Percentiles rank a stretch among this genome's conserved stretches.
phyloP scores from a whole-genome alignment of 805 yeast species.

The Wickerhamiella australiensis region DNA sequence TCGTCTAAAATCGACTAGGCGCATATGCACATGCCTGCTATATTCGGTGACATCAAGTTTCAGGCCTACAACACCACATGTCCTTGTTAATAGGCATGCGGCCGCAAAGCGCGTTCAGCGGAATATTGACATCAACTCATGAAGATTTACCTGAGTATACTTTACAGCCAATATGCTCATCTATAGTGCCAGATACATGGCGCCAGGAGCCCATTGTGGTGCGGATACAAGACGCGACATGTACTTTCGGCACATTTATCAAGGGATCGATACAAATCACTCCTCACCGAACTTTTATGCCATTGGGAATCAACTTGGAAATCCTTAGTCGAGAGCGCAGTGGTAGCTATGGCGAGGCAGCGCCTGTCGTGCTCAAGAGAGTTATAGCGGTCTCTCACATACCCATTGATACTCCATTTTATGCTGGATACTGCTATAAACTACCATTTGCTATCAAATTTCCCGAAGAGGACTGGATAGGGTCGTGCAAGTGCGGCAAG shows the following conservation, averaged over 20 bases:
- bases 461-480: slow-evolving; percentile 4
- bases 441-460: background rate
- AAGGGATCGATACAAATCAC: slow-evolving; percentile 2
- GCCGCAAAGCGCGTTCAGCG: background rate
- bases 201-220: background rate
- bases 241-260: slow-evolving; percentile 1
- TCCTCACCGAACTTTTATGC: background rate
- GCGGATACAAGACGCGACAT: background rate
- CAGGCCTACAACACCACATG: background rate
- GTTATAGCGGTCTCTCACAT: background rate
- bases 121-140: background rate
- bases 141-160: background rate
- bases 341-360: slow-evolving; percentile 3
- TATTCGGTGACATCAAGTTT: background rate
- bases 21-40: background rate
- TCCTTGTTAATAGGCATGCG: background rate
- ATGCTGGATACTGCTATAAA: slow-evolving; percentile 1
- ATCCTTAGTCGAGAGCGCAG: background rate
- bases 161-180: background rate
- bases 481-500: slow-evolving; percentile 5
- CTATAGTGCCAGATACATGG: background rate
- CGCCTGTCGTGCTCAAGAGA: background rate
- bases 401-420: background rate
- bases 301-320: background rate
- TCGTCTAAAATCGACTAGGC: background rate